Conservation (phyloP, 169 alveolate species). For the Plasmodium knowlesi region DNA sequence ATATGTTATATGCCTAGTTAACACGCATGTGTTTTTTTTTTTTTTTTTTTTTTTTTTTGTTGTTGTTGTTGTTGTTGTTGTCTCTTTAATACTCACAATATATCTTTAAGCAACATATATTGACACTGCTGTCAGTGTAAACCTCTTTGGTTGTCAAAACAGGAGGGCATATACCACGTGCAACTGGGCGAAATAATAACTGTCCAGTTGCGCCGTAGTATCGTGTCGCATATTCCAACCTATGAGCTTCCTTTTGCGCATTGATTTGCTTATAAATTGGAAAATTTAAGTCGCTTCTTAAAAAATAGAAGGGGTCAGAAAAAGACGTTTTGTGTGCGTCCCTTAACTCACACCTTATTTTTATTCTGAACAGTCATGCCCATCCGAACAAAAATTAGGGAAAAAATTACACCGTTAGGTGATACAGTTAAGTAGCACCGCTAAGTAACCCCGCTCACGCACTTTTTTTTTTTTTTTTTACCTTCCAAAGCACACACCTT, state of each 20-base stretch:
- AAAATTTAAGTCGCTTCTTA: not conserved
- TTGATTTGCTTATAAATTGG: not conserved
- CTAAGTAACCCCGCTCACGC: not conserved
- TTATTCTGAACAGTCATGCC: not conserved
- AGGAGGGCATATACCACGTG: not conserved
- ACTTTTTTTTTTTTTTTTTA: not conserved
- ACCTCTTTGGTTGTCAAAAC: not conserved
- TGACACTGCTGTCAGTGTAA: not conserved
- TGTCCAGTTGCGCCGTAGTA: not conserved
- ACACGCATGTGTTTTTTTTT: not conserved
- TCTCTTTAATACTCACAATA: not conserved
- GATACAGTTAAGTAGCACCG: not conserved
- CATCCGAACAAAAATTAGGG: not conserved
- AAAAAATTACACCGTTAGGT: not conserved
- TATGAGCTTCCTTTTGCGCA: not conserved
- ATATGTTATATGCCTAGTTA: not conserved
- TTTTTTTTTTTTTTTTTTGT: too few relatives aligned
- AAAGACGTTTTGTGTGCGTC: not conserved
- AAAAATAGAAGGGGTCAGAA: not conserved
- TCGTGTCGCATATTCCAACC: not conserved
- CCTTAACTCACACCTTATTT: not conserved
- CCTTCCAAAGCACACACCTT: not conserved
- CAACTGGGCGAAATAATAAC: not conserved
- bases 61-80: too few relatives aligned
- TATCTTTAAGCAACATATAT: not conserved